Base-by-base conservation (phyloP, 495 filamentous ascomycete genomes). In the Aspergillus mulundensis region DNA sequence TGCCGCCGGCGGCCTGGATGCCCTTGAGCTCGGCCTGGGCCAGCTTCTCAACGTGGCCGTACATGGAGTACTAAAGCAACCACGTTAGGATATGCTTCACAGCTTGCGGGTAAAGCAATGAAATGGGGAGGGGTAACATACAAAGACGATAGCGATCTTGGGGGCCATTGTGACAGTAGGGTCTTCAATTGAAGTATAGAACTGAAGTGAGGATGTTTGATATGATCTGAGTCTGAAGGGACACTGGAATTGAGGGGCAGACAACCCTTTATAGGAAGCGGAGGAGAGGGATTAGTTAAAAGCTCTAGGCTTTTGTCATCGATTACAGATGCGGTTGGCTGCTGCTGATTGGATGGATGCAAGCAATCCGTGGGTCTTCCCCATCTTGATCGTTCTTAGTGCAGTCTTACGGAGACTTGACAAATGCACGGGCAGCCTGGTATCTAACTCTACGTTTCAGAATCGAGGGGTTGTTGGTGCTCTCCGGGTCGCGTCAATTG, bases 11-110 rank as follows among this genome's bases (percentile, higher is more conserved):
- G 60, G 85, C 78, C 80, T 95, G 87, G 64, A 97, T 89, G 69
- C 94, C 94, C 62, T 80, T 85, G 80, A 90, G 87, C 76, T 97
- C 91, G 53, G 92, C 91, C 68, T 90, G 85, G 65, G 92, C 94
- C 63, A 97, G 73, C 71, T 84, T 77, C 68, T 77, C 64, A 75
- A 96, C 88, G 74, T 97, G 93, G 73, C 94, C 93, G 75, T 95
- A 98, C 80, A 90, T 89, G 61, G 93, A 96, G 78, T 97, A 98
- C 90, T 95, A 61, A 39, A 39, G 24, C 1, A 32, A 1, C 10
- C 15, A 32, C 5, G 23, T 61, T 65, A 63, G 56, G 56, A 57
- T 16, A 42, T 18, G n/a, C 20, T 38, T 10, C 14, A 40, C 38
- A 40, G 14, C 5, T 18, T 40, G n/a, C n/a, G 14, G 14, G 14